phyloP scores from a whole-genome alignment of 768 basidiomycete species.

The Coprinopsis cinerea region DNA sequence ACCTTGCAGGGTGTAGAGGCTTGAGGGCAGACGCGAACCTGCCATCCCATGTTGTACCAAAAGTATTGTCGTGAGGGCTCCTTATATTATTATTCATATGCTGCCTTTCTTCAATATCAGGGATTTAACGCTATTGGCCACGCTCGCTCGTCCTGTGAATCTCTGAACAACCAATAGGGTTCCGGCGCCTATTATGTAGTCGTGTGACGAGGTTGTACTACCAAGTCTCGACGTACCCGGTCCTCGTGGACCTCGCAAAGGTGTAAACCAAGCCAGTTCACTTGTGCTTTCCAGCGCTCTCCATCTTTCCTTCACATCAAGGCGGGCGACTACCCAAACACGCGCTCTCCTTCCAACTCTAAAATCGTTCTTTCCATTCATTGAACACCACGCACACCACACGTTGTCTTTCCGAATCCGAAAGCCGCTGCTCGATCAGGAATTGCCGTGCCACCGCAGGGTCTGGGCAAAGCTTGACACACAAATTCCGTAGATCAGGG shows the following conservation, averaged over 20 bases:
- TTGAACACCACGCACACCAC: background rate
- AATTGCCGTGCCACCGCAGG: background rate
- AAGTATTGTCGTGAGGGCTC: conserved; percentile 23
- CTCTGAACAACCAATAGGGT: no score
- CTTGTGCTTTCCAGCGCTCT: background rate
- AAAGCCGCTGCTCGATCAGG: background rate
- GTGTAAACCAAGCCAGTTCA: conserved; percentile 3
- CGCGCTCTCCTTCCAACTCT: background rate
- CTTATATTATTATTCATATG: conserved; percentile 29
- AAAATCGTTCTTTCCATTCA: background rate
- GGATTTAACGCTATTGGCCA: background rate
- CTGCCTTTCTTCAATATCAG: background rate
- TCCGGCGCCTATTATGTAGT: background rate
- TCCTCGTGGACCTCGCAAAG: background rate
- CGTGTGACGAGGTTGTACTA: background rate
- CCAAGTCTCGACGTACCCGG: background rate
- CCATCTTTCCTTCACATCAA: background rate
- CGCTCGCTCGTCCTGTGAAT: background rate
- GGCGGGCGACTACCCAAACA: background rate
- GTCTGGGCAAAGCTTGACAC: background rate
- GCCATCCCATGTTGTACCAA: conserved; percentile 28
- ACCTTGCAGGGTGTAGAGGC: background rate
- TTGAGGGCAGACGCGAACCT: background rate
- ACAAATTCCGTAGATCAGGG: background rate
- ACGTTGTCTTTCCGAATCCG: conserved; percentile 4